Conservation (phyloP, 192 early-diverging fungal species). For the Linnemannia hyalina region DNA sequence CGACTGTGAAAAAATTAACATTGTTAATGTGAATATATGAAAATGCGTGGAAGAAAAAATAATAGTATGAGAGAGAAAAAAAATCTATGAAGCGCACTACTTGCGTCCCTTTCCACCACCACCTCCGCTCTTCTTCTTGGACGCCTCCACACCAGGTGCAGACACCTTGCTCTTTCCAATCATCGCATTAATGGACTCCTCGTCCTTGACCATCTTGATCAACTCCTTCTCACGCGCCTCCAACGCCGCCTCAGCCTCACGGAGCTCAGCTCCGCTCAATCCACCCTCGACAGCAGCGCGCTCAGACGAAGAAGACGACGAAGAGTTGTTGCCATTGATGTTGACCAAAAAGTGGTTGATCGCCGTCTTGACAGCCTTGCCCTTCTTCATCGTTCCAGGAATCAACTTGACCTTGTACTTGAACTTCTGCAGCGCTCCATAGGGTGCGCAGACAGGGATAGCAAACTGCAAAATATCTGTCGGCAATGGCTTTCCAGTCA, state of each 20-base stretch:
- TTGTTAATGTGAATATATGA: neutral
- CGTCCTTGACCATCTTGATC: slow-evolving; percentile 87
- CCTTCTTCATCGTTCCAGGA: slow-evolving; percentile 92
- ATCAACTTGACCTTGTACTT: slow-evolving; percentile 96
- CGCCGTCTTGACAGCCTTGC: slow-evolving; percentile 75
- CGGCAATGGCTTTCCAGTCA: slow-evolving; percentile 84
- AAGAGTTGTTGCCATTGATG: slow-evolving; percentile 16
- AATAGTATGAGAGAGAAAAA: neutral
- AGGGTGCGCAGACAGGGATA: slow-evolving; percentile 95
- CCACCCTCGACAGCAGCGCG: slow-evolving; percentile 10
- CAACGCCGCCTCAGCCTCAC: slow-evolving; percentile 44
- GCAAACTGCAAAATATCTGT: slow-evolving; percentile 88
- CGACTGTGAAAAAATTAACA: neutral
- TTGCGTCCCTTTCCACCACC: slow-evolving; percentile 32
- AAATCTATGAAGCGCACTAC: neutral
- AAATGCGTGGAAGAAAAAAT: neutral
- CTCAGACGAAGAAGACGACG: slow-evolving; percentile 25
- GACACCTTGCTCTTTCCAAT: slow-evolving; percentile 90
- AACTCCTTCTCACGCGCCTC: slow-evolving; percentile 78
- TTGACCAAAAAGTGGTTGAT: slow-evolving; percentile 52
- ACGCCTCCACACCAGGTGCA: slow-evolving; percentile 80
- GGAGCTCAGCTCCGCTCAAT: slow-evolving; percentile 59
- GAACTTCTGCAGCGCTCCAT: slow-evolving; percentile 84
- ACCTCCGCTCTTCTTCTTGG: slow-evolving; percentile 68
- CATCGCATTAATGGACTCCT: slow-evolving; percentile 85